Evolutionary conservation across 495 filamentous ascomycete genomes (phyloP).

Genomic region (Penicillium simplicissimum): DNA sequence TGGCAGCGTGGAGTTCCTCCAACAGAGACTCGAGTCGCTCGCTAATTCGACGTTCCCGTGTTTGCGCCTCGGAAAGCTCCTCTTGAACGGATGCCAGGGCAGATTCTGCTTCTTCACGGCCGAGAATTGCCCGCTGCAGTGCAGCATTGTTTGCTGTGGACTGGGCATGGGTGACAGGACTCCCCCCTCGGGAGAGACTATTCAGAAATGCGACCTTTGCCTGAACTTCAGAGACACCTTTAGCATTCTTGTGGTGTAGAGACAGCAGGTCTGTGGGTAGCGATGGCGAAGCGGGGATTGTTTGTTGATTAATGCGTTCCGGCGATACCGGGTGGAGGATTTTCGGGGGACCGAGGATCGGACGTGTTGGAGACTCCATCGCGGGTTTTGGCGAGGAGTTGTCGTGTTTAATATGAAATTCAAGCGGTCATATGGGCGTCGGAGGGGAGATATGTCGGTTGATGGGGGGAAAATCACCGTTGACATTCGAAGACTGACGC

Average conservation of each 20-base stretch:
- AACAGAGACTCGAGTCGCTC: constrained; percentile 77
- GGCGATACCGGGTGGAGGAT: constrained; percentile 73
- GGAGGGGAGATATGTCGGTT: constrained; percentile 11
- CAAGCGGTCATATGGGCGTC: constrained; percentile 28
- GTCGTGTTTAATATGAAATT: constrained; percentile 11
- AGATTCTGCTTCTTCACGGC: constrained; percentile 75
- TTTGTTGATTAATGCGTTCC: constrained; percentile 77
- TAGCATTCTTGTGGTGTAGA: constrained; percentile 42
- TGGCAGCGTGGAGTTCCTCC: constrained; percentile 72
- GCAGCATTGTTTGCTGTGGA: constrained; percentile 60
- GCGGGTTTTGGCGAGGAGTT: constrained; percentile 21
- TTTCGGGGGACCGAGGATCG: constrained; percentile 53
- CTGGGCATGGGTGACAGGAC: constrained; percentile 56
- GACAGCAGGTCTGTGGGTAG: constrained; percentile 47
- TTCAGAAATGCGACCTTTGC: constrained; percentile 86
- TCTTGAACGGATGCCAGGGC: constrained; percentile 57
- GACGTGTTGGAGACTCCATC: constrained; percentile 48
- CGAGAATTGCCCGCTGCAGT: constrained; percentile 76
- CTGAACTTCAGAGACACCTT: constrained; percentile 70
- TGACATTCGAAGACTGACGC: constrained; percentile 34
- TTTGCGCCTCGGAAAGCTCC: constrained; percentile 68
- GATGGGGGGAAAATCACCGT: constrained; percentile 25
- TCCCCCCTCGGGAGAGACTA: constrained; percentile 61
- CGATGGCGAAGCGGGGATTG: constrained; percentile 54
- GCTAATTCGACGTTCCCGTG: constrained; percentile 70